Percentiles rank a stretch among this genome's conserved stretches.
Evolutionary conservation across 345 rosid species (phyloP).

Genomic region (Brassica incana): DNA sequence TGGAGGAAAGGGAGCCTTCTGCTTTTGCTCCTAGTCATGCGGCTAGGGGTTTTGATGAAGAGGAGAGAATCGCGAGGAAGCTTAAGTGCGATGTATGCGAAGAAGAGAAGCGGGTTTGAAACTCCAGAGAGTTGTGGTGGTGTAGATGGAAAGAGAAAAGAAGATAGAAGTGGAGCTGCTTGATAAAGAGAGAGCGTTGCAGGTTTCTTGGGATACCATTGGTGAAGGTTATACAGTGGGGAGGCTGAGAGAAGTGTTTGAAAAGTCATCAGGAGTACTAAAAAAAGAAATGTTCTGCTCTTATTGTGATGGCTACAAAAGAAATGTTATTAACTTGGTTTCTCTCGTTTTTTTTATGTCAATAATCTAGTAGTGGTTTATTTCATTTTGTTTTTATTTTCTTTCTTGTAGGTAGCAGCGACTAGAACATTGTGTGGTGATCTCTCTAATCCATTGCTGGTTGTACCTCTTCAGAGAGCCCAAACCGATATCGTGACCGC

Average conservation of each 20-base stretch:
- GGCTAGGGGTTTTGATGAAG: slow-evolving; percentile 52
- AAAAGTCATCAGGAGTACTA: slow-evolving; percentile 60
- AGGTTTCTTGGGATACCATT: slow-evolving; percentile 76
- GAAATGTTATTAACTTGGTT: slow-evolving; percentile 41
- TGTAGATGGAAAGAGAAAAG: slow-evolving; percentile 37
- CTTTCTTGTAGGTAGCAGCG: slow-evolving; percentile 46
- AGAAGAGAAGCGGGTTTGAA: slow-evolving; percentile 42
- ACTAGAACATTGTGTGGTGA: slow-evolving; percentile 57
- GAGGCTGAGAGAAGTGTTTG: slow-evolving; percentile 65
- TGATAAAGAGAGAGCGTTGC: slow-evolving; percentile 67
- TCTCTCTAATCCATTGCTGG: slow-evolving; percentile 74
- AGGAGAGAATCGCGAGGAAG: slow-evolving; percentile 65
- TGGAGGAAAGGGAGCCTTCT: slow-evolving; percentile 77
- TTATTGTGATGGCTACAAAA: slow-evolving; percentile 74
- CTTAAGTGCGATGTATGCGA: slow-evolving; percentile 57
- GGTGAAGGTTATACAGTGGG: slow-evolving; percentile 67
- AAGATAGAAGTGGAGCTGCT: slow-evolving; percentile 27
- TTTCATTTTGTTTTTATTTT: too few relatives aligned
- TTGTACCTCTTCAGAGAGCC: slow-evolving; percentile 52
- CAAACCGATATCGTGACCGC: too few relatives aligned
- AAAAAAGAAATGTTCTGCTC: slow-evolving; percentile 71
- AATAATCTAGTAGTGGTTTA: neutral
- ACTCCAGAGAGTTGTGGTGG: slow-evolving; percentile 38
- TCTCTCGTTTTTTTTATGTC: neutral
- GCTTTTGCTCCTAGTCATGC: slow-evolving; percentile 58